phyloP scores from a whole-genome alignment of 2,329 filamentous ascomycete genomes.

The Sporothrix brunneoviolacea region DNA sequence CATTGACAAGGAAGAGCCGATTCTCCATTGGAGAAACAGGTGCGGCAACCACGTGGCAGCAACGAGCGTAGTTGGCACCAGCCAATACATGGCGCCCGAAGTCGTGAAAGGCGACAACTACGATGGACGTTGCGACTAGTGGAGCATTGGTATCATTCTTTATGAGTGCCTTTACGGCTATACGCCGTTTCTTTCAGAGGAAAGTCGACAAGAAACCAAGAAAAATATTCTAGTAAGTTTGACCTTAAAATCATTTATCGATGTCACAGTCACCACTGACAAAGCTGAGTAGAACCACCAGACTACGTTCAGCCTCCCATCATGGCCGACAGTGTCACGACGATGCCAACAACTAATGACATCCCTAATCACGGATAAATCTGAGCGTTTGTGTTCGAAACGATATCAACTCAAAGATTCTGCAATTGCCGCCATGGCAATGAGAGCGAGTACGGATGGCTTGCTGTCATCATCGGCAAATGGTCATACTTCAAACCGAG shows the following conservation, averaged over 20 bases:
- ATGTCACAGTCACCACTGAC: too few relatives aligned
- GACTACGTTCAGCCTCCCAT: slow-evolving; percentile 63
- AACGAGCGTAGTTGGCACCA: slow-evolving; percentile 84
- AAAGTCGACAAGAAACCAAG: slow-evolving; percentile 74
- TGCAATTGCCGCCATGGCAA: slow-evolving; percentile 13
- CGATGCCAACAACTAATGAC: slow-evolving; percentile 73
- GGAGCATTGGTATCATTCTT: slow-evolving; percentile 90
- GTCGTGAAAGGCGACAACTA: slow-evolving; percentile 76
- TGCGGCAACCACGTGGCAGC: slow-evolving; percentile 66
- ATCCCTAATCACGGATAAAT: slow-evolving; percentile 65
- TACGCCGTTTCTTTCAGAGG: slow-evolving; percentile 81
- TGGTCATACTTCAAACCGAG: background rate
- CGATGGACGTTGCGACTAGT: slow-evolving; percentile 93
- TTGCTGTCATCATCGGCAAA: background rate
- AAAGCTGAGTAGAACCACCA: slow-evolving; percentile 54
- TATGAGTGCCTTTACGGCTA: slow-evolving; percentile 92
- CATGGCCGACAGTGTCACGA: slow-evolving; percentile 56
- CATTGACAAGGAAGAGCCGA: slow-evolving; percentile 34
- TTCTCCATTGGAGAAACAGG: slow-evolving; percentile 65
- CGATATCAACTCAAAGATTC: slow-evolving; percentile 65
- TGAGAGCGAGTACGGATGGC: background rate
- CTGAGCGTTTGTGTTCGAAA: slow-evolving; percentile 67
- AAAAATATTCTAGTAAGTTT: slow-evolving; percentile 68
- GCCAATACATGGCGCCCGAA: slow-evolving; percentile 97
- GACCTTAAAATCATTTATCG: too few relatives aligned